These are phyloP conservation scores for Epichloe uncinata DNA, from an alignment of 2,329 filamentous ascomycete genomes.

Conservation along the genomic window DNA sequence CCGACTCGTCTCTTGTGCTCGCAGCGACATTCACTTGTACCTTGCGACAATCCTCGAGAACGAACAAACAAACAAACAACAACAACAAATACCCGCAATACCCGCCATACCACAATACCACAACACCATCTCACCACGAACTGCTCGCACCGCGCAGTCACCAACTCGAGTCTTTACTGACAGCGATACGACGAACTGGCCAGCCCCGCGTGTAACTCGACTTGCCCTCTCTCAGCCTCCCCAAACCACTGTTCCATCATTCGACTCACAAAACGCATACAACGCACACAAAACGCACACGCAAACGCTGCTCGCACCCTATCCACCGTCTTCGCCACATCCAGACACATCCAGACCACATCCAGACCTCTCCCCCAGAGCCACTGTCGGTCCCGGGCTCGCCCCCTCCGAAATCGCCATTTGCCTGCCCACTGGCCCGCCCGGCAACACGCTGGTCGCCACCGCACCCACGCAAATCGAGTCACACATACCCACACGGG, in stretches of 20 bases:
- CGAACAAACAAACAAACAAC: conserved; percentile 4
- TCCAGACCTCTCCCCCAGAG: not conserved
- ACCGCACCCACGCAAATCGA: conserved; percentile 10
- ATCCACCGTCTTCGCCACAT: conserved; percentile 5
- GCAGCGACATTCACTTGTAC: conserved; percentile 40
- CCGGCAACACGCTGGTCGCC: conserved; percentile 21
- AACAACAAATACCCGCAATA: not conserved
- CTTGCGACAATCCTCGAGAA: conserved; percentile 22
- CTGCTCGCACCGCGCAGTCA: not conserved
- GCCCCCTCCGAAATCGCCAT: conserved; percentile 26
- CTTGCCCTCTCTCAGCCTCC: not conserved
- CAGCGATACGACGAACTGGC: not conserved
- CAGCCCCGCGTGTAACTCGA: not conserved
- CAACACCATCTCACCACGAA: not conserved
- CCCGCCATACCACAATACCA: not conserved
- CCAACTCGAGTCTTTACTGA: not conserved
- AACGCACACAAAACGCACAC: not conserved
- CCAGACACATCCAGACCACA: conserved; percentile 2
- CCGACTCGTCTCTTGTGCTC: conserved; percentile 7
- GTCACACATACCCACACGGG: conserved; percentile 3
- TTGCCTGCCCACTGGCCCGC: conserved; percentile 18
- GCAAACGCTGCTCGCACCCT: not conserved
- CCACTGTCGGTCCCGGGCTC: conserved; percentile 6
- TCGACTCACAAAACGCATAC: not conserved
- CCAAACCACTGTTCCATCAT: not conserved